Evolutionary conservation across 148 eudicot species (phyloP), one percentile per base, ranked within the genome.

Genomic region (Vaccinium macrocarpon): DNA sequence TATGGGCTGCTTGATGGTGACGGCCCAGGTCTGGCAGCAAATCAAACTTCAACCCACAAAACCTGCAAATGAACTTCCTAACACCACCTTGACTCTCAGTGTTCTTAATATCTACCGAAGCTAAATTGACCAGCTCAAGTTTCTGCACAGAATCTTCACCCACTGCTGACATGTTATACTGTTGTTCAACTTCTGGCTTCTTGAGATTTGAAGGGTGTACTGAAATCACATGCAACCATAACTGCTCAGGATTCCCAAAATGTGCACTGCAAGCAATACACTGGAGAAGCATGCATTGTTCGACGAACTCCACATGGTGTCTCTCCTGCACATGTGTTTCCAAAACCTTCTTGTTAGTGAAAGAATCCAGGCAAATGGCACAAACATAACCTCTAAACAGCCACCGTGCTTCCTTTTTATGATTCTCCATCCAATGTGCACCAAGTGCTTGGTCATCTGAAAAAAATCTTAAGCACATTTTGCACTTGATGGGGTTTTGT

Each of bases 1-100:
- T 93, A 88, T 97, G 99, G 88, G 96, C 99, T 82, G 99, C 98
- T 88, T 97, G 99, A 90, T 97, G 98, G 86, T 97, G 99, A 62
- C 97, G 96, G n/a, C 99, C 99, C 78, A 97, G 93, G 86, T 97
- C 99, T 51, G 99, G 99, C 18, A 97, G 89, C 86, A 95, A 92
- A 91, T 97, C 98, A 84, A 97, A 97, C 82, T 88, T 97, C 86
- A 95, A 88, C 59, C 98, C 98, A 89, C 99, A 97, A 87, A 93
- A 92, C 86, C 90, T 91, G 89, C 99, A 97, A 77, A 94, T 89
- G 85, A 79, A 97, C 87, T 87, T 93, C 70, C 90, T 84, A 62
- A 85, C 82, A 71, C 88, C 88, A 66, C 87, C 87, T 84, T 89
- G 90, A 53, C 79, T 87, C 84, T 88, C 92, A 42, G 88, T 81